Base-by-base conservation (phyloP, 306 rosid genomes). In the Cicer cuneatum region DNA sequence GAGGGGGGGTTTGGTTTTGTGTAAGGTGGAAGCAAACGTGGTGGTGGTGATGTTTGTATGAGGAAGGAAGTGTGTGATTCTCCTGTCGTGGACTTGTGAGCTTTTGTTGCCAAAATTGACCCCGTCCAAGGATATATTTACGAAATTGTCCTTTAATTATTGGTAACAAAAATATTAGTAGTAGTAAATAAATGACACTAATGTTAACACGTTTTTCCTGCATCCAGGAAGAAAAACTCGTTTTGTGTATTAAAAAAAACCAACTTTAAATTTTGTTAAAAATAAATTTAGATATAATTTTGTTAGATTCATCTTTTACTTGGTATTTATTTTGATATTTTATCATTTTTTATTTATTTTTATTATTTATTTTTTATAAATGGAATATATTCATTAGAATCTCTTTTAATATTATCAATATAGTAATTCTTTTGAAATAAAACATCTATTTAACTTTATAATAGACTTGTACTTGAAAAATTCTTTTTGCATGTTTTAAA, bases 1-100 rank as follows among this genome's bases (percentile, higher is more conserved):
- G 6, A 11, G 18, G 41, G 41, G 24, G 63, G 64, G 13, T n/a
- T 11, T n/a, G 39, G 14, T 57, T 24, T 57, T 57, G 63, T 24
- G 63, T 57, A 29, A 57, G 37, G 40, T 29, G 64, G 41, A 58
- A 58, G 64, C 7, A 58, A 58, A 57, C 39, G 63, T 57, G 39
- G 61, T 19, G 59, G 11, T 56, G 14, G 37, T 10, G 38, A 3
- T 29, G 3, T 29, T 29, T 57, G 63, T 21, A 16, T 24, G 21
- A 35, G 11, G 37, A 54, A 5, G 6, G 10, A 7, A 33, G 18
- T 11, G 15, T 16, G 3, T 33, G 65, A 58, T 29, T 58, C 65
- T 57, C 1, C 5, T 19, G 10, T 56, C 0, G 35, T 29, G 35
- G 39, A 29, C 39, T 24, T 11, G 18, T 1, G 10, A 24, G 6